phyloP scores from a whole-genome alignment of 164 flowering plant genomes.

The Paratinospora sagittata region DNA sequence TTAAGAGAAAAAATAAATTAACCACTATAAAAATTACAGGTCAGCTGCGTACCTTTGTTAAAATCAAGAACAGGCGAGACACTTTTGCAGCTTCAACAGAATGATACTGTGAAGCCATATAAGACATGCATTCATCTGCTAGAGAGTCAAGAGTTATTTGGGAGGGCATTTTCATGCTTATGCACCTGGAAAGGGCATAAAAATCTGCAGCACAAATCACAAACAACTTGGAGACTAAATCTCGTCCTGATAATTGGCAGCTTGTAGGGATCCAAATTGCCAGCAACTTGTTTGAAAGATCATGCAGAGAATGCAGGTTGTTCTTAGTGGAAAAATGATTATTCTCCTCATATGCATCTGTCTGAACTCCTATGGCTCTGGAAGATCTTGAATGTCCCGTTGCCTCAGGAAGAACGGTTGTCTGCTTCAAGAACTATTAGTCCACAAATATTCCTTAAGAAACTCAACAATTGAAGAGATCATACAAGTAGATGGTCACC shows the following conservation, averaged over 20 bases:
- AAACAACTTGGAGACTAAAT: slow-evolving; percentile 52
- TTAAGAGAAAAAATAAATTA: background rate
- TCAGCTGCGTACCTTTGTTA: slow-evolving; percentile 48
- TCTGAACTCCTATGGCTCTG: slow-evolving; percentile 68
- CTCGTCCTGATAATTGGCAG: slow-evolving; percentile 31
- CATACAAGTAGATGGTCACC: slow-evolving; percentile 10
- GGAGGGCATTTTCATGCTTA: slow-evolving; percentile 25
- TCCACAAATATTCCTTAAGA: background rate
- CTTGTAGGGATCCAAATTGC: slow-evolving; percentile 44
- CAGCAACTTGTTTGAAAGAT: slow-evolving; percentile 38
- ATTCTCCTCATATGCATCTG: slow-evolving; percentile 34
- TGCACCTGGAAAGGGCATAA: slow-evolving; percentile 50
- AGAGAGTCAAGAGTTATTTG: slow-evolving; percentile 22
- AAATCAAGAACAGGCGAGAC: slow-evolving; percentile 36
- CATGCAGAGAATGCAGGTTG: slow-evolving; percentile 15
- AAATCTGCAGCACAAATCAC: slow-evolving; percentile 56
- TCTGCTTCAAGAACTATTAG: slow-evolving; percentile 11
- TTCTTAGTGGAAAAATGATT: slow-evolving; percentile 10
- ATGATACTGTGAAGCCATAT: slow-evolving; percentile 20
- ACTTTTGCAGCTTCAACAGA: slow-evolving; percentile 56
- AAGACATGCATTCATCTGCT: slow-evolving; percentile 20
- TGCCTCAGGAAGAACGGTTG: slow-evolving; percentile 13
- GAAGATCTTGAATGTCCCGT: slow-evolving; percentile 14
- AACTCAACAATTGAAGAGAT: background rate
- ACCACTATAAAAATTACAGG: background rate